phyloP scores from a whole-genome alignment of 2,329 filamentous ascomycete species.

The Arthrobotrys iridis region DNA sequence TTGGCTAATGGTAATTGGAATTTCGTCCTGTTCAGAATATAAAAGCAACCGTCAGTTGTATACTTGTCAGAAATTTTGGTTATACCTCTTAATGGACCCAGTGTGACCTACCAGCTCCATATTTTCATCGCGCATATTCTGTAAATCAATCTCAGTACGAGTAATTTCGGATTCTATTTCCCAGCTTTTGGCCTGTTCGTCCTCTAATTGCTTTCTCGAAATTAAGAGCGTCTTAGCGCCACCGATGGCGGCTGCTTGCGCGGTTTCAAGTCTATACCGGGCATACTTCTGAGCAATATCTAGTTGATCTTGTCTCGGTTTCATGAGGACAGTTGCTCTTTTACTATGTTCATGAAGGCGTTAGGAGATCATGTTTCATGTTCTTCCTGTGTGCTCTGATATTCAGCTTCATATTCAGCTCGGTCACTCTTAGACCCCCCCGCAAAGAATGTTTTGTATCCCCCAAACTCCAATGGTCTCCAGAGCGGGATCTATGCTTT shows the following conservation, averaged over 20 bases:
- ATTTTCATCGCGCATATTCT: conserved; percentile 6
- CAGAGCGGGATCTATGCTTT: not conserved
- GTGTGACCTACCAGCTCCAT: not conserved
- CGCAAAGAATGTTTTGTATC: not conserved
- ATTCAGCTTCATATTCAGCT: not conserved
- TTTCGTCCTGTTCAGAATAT: not conserved
- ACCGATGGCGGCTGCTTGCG: not conserved
- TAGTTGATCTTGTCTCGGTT: not conserved
- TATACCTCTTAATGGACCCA: not conserved
- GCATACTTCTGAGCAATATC: conserved; percentile 10
- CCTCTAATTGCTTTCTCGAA: not conserved
- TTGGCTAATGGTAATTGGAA: conserved; percentile 9
- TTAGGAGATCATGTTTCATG: not conserved
- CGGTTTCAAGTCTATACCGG: not conserved
- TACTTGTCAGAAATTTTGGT: not conserved
- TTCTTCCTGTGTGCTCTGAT: not conserved
- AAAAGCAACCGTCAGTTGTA: not conserved
- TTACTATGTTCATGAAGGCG: conserved; percentile 2
- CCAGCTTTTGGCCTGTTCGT: not conserved
- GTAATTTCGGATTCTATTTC: not conserved
- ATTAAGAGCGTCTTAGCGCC: not conserved
- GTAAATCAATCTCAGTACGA: not conserved
- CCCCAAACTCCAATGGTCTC: not conserved
- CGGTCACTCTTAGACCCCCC: not conserved
- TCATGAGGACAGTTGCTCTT: not conserved